Conservation (phyloP, 371 early-diverging fungal genomes). For the Mortierella sp. region DNA sequence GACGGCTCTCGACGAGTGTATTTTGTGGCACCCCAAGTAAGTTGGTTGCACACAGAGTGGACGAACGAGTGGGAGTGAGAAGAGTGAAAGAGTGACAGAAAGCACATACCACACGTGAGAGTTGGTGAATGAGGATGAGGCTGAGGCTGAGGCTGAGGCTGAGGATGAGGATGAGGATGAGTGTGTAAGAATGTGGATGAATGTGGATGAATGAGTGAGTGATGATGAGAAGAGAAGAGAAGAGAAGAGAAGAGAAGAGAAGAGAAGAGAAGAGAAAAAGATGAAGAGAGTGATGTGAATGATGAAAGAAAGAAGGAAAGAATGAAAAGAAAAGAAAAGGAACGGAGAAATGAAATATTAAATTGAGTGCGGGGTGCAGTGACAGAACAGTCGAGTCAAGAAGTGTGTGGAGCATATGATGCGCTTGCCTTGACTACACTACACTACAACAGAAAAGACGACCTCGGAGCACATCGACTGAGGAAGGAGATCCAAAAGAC, state of each 20-base stretch:
- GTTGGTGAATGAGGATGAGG: not conserved
- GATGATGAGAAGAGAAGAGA: not conserved
- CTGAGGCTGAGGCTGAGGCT: slow-evolving; percentile 1
- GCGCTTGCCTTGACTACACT: too few relatives aligned
- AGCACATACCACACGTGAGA: slow-evolving; percentile 6
- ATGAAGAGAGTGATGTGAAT: not conserved
- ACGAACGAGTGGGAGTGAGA: not conserved
- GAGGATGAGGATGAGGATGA: slow-evolving; percentile 6
- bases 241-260: not conserved
- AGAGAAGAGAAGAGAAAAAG: not conserved
- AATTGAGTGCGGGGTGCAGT: not conserved
- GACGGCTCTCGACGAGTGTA: not conserved
- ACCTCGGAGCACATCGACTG: too few relatives aligned
- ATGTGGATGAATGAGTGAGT: too few relatives aligned
- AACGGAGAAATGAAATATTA: too few relatives aligned
- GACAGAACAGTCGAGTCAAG: not conserved
- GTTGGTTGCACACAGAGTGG: not conserved
- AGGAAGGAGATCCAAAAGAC: not conserved
- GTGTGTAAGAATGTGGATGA: not conserved
- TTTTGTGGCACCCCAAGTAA: not conserved
- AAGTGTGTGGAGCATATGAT: too few relatives aligned
- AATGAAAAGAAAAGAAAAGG: not conserved
- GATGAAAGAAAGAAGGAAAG: not conserved
- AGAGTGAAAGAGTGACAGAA: not conserved
- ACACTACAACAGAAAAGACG: too few relatives aligned